Evolutionary conservation across 2,329 filamentous ascomycete species (phyloP), one percentile per base, ranked within the genome.

Genomic region (Cladosporium sp.): DNA sequence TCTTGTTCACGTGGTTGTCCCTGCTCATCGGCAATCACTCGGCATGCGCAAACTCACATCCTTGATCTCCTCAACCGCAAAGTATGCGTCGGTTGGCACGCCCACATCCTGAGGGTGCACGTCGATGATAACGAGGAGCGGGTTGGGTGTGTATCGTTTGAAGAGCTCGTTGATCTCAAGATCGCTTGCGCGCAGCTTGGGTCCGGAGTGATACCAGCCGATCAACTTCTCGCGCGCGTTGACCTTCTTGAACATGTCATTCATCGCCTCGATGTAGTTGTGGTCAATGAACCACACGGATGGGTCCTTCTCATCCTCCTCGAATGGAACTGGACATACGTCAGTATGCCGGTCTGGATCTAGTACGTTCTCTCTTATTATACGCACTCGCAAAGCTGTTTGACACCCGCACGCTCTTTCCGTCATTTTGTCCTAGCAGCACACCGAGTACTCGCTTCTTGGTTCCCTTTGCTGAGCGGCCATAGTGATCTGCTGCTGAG

Each of bases 211-310:
- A 77, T 99, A 99, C 94, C 94, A 99, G 71, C 94, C 94, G 82
- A 99, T 95, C 74, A 99, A 83, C 85, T 97, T 97, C 80, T 99
- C 94, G 63, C 90, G 83, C 61, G 94, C 94, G 79, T 99, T 99
- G 82, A 99, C 92, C 80, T 97, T 97, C 82, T 99, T 99, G 84
- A 99, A 99, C 94, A 99, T 99, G 76, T 97, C 94, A 78, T 94
- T 96, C 94, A 99, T 99, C 67, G 88, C 90, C 77, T 99, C 94
- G 75, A 99, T 90, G 71, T 97, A 99, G 83, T 97, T 97, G 83
- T 99, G 94, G 75, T 99, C 94, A 64, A 99, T 79, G 74, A 97
- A 99, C 94, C 94, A 99, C 72, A 99, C 94, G 35, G 93, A 95
- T 3, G 93, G 93, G 73, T 99, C 92, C 78, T 96, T 96, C 70